Evolutionary conservation across 768 basidiomycete genomes (phyloP).

Genomic region (Dentipellis fragilis): DNA sequence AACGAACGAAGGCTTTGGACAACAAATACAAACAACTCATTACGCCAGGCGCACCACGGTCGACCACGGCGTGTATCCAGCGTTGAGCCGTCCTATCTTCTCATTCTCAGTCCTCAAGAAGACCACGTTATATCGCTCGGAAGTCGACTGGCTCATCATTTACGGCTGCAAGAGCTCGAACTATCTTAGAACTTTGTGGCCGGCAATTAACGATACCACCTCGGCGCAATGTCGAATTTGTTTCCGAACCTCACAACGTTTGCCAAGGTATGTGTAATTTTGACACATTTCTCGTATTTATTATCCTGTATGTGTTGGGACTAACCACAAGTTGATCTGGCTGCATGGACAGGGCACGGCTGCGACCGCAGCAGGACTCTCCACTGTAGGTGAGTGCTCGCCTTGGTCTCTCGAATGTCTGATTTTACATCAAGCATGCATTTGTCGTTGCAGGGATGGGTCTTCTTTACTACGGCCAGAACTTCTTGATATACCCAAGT

Average conservation of each 20-base stretch:
- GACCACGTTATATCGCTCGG: no score
- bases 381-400: conserved; percentile 24
- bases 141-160: no score
- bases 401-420: conserved; percentile 1
- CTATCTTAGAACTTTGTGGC: no score
- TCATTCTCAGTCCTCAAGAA: no score
- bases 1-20: background rate
- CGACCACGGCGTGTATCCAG: no score
- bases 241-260: conserved; percentile 34
- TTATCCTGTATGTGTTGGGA: background rate
- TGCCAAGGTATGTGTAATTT: conserved; percentile 27
- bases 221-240: conserved; percentile 24
- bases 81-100: no score
- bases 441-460: conserved; percentile 40
- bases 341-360: conserved; percentile 22
- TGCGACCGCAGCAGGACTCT: conserved; percentile 27
- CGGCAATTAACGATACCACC: no score
- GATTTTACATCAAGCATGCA: background rate
- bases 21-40: conserved; percentile 2
- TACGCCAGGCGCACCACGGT: background rate
- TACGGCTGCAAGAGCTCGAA: no score
- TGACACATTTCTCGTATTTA: background rate
- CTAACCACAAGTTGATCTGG: no score
- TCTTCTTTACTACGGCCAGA: conserved; percentile 79
- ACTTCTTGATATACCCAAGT: conserved; percentile 84